Evolutionary conservation across 164 flowering plant genomes (phyloP).

Genomic region (Chimonanthus praecox): DNA sequence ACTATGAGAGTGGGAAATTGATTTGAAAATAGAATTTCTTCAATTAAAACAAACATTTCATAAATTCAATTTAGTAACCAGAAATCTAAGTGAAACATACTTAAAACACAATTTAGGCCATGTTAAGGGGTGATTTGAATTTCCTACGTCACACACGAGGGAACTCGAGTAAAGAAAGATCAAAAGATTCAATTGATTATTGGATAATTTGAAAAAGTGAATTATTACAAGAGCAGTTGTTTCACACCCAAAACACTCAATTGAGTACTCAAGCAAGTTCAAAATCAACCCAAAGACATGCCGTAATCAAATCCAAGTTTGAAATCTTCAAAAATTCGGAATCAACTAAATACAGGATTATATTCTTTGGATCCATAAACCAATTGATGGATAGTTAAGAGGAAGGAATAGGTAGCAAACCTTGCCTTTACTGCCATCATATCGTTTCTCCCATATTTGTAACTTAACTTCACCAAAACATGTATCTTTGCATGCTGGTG

Average conservation of each 20-base stretch:
- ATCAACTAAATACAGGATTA: background rate
- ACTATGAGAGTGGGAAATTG: too few relatives aligned
- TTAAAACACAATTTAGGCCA: too few relatives aligned
- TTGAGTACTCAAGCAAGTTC: background rate
- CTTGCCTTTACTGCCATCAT: slow-evolving; percentile 87
- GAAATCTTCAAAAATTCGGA: background rate
- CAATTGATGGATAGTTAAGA: background rate
- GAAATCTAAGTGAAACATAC: too few relatives aligned
- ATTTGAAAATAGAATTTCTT: too few relatives aligned
- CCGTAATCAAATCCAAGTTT: background rate
- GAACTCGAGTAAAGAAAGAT: too few relatives aligned
- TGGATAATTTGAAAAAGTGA: too few relatives aligned
- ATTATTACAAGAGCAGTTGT: too few relatives aligned
- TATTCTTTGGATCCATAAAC: background rate
- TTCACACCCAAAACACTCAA: background rate
- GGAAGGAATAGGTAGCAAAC: slow-evolving; percentile 23
- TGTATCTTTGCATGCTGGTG: slow-evolving; percentile 86
- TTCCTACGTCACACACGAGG: too few relatives aligned
- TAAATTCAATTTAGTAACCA: too few relatives aligned
- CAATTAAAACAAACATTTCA: too few relatives aligned
- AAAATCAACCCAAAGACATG: background rate
- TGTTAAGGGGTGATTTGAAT: too few relatives aligned
- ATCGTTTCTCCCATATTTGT: slow-evolving; percentile 64
- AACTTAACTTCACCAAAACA: slow-evolving; percentile 67
- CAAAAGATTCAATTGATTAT: too few relatives aligned